A percentile compares a stretch with the other conserved stretches of the same genome.
Evolutionary conservation across 257 asterid species (phyloP).

Genomic region (Scutellaria baicalensis): DNA sequence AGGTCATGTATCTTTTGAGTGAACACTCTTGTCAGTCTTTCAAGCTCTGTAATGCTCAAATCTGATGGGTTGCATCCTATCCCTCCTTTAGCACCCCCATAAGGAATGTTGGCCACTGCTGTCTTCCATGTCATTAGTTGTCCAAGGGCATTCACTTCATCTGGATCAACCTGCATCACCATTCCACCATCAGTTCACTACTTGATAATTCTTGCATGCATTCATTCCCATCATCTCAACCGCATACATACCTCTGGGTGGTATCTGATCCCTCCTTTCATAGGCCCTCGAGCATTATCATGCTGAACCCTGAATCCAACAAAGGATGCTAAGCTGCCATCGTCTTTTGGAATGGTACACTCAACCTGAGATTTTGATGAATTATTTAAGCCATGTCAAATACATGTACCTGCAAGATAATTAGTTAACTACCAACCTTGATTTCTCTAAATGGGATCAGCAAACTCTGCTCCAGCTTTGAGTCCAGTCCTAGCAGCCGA

Average conservation of each 20-base stretch:
- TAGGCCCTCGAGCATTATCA: conserved; percentile 93
- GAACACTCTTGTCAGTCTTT: conserved; percentile 82
- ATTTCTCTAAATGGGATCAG: conserved; percentile 93
- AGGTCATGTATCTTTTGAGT: conserved; percentile 92
- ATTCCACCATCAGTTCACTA: too few relatives aligned
- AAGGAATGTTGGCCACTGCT: conserved; percentile 92
- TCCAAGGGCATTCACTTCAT: conserved; percentile 92
- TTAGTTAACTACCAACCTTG: conserved; percentile 38
- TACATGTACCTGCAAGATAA: too few relatives aligned
- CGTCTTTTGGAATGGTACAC: conserved; percentile 93
- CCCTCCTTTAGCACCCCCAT: conserved; percentile 98
- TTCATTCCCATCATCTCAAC: too few relatives aligned
- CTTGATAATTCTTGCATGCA: not conserved
- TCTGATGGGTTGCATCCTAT: conserved; percentile 82
- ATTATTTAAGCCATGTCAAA: too few relatives aligned
- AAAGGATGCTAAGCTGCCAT: conserved; percentile 75
- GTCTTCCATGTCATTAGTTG: conserved; percentile 99
- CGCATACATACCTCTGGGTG: conserved; percentile 64
- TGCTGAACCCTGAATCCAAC: conserved; percentile 94
- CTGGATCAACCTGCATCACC: conserved; percentile 69
- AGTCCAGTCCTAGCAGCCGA: conserved; percentile 77
- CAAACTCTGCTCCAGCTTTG: conserved; percentile 77
- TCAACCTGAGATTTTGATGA: conserved; percentile 53
- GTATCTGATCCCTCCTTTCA: conserved; percentile 98
- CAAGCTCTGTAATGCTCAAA: conserved; percentile 65